A percentile compares a stretch with the other conserved stretches of the same genome.
These are phyloP conservation scores for Acanthamoeba polyphaga DNA, from an alignment of 208 protist species.

Conservation along the genomic window DNA sequence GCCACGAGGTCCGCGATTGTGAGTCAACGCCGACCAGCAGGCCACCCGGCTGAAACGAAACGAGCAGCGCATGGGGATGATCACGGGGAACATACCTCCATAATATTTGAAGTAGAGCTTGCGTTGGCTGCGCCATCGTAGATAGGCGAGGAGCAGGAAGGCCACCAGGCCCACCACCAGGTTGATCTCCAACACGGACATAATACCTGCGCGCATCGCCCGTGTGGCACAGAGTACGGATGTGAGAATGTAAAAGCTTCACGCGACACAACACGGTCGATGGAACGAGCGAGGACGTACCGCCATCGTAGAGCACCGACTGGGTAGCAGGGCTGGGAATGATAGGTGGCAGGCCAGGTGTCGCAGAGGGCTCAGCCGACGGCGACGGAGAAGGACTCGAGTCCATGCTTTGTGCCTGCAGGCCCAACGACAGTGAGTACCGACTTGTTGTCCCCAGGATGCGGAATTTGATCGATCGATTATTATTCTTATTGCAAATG, in stretches of 20 bases:
- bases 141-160: constrained; percentile 32
- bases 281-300: neutral
- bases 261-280: neutral
- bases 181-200: constrained; percentile 62
- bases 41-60: neutral
- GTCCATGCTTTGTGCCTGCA: neutral
- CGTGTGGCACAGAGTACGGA: no score
- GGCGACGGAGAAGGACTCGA: neutral
- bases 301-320: neutral
- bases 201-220: neutral
- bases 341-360: neutral
- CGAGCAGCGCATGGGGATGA: neutral
- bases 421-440: neutral
- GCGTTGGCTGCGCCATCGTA: constrained; percentile 46
- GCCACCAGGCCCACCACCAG: constrained; percentile 36
- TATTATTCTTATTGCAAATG: no score
- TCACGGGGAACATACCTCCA: neutral
- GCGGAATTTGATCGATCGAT: no score
- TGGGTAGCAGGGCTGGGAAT: constrained; percentile 25
- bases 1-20: neutral
- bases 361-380: neutral
- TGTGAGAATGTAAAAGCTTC: neutral
- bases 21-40: neutral
- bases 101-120: constrained; percentile 57
- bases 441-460: neutral